Percentiles rank a stretch among this genome's conserved stretches.
Conservation (phyloP, 352 stramenopile genomes). For the Globisporangium cystogenes region DNA sequence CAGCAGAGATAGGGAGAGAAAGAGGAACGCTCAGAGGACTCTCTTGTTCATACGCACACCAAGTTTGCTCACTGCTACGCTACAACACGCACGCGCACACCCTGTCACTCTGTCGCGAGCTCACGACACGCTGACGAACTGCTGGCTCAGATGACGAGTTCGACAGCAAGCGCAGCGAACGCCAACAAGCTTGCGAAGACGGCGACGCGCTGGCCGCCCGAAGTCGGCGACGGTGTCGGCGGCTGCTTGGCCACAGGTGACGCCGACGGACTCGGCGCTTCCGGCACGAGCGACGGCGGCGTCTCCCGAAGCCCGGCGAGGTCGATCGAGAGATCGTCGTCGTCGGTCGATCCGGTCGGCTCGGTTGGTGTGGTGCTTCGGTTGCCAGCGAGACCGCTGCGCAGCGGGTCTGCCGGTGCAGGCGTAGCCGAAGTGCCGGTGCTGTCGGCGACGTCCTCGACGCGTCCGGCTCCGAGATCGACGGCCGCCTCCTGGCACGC, state of each 20-base stretch:
- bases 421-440: not conserved
- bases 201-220: not conserved
- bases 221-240: not conserved
- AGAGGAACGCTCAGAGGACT: no score
- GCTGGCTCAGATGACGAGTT: not conserved
- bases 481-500: constrained; percentile 12
- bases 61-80: not conserved
- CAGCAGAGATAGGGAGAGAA: no score
- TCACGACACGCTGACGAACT: not conserved
- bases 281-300: constrained; percentile 6
- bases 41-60: not conserved
- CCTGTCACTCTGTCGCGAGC: not conserved
- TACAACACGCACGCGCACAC: not conserved
- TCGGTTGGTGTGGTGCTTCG: not conserved
- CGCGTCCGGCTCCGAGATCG: not conserved
- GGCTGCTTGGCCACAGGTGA: not conserved
- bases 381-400: not conserved
- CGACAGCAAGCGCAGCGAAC: not conserved
- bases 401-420: not conserved
- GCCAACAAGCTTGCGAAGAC: not conserved
- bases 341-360: not conserved
- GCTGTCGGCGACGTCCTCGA: not conserved
- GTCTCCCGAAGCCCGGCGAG: constrained; percentile 5
- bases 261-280: not conserved
- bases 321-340: constrained; percentile 4